Evolutionary conservation across 371 early-diverging fungal genomes (phyloP).

Genomic region (Dentiscutata heterogama): DNA sequence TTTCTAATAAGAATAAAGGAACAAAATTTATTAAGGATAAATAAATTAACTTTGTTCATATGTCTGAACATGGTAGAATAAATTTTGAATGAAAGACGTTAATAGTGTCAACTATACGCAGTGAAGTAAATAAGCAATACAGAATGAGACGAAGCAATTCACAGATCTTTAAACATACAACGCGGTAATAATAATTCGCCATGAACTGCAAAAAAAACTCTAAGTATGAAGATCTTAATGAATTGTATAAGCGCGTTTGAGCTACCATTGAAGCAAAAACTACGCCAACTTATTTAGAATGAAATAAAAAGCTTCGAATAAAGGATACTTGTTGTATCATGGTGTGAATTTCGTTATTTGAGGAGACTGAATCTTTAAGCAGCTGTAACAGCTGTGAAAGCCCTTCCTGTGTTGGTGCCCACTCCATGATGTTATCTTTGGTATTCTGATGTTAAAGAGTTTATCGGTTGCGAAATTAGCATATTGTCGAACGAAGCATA

Average conservation of each 20-base stretch:
- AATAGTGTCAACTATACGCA: too few species aligned
- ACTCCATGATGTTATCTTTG: constrained; percentile 55
- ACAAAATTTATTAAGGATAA: constrained; percentile 17
- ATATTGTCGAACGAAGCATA: too few species aligned
- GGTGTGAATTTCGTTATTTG: constrained; percentile 70
- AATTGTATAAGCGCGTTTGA: background rate
- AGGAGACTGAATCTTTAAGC: constrained; percentile 66
- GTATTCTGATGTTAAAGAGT: background rate
- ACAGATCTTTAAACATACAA: too few species aligned
- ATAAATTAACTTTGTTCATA: background rate
- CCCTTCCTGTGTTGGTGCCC: constrained; percentile 71
- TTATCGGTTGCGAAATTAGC: too few species aligned
- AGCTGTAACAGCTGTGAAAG: constrained; percentile 72
- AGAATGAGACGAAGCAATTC: too few species aligned
- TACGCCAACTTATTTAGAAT: background rate
- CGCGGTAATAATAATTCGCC: too few species aligned
- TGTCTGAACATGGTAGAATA: too few species aligned
- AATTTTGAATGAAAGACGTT: background rate
- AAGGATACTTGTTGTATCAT: constrained; percentile 65
- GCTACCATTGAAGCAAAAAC: background rate
- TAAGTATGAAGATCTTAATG: too few species aligned
- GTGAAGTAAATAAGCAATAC: too few species aligned
- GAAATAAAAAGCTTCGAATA: background rate
- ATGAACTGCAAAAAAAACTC: too few species aligned
- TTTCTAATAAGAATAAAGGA: constrained; percentile 61